Base-by-base conservation (phyloP, 805 yeast species). In the Nakazawaea sp. region DNA sequence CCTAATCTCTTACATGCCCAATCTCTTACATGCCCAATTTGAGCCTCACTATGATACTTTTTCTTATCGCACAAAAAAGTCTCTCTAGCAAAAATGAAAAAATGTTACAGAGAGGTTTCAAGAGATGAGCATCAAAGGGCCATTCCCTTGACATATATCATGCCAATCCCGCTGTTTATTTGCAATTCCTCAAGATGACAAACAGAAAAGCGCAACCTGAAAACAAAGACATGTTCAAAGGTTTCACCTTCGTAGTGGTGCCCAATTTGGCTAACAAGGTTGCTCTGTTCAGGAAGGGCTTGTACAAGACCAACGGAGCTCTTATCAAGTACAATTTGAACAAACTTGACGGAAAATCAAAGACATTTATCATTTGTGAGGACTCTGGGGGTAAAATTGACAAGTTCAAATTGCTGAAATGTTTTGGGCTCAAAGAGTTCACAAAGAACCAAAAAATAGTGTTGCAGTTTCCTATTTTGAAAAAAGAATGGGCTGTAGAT, bases 221-320 rank as follows among this genome's bases (percentile, higher is more conserved):
- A n/a, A 21, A 21, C 24, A 10, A 21, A 21, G 10, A 21, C 7
- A 21, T 27, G 29, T 27, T 27, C 11, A 32, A 44, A 3, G 45
- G 45, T 2, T 34, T 36, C 12, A 41, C 38, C 4, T 39, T 55
- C 7, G 34, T 51, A 7, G 33, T 55, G 17, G 43, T 46, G 3
- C 54, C 55, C 2, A 38, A 42, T 16, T 25, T 43, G 7, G 28
- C 40, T 9, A 41, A 47, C 3, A 38, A 33, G n/a, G 33, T 43
- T 2, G 53, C 47, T 3, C 27, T 28, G 10, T 44, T 44, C 23
- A 40, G 52, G 16, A 33, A 47, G 31, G 33, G 45, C 8, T 40
- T 56, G 9, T 58, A 56, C 50, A 38, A 40, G 21, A 33, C 39
- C 12, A 38, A 53, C 26, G 62, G 61, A 4, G 62, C 62, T 3